phyloP scores from a whole-genome alignment of 768 basidiomycete species.

The Agaricus bisporus region DNA sequence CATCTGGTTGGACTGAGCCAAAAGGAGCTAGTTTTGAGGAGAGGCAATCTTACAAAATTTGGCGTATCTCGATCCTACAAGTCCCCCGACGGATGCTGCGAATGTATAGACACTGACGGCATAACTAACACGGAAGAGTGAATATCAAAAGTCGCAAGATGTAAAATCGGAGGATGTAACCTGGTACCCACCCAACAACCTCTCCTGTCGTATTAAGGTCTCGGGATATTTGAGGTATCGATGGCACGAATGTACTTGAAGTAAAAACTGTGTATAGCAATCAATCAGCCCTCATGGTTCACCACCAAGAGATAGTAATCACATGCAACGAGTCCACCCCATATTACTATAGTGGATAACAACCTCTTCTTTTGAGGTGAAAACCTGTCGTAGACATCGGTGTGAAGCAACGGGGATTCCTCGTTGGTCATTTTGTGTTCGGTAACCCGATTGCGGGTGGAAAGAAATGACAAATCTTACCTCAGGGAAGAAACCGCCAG shows the following conservation, averaged over 20 bases:
- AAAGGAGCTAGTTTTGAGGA: background rate
- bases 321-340: too few relatives aligned
- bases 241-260: slow-evolving; percentile 62
- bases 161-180: background rate
- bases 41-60: slow-evolving; percentile 26
- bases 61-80: slow-evolving; percentile 29
- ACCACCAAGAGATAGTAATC: too few relatives aligned
- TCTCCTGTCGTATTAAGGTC: slow-evolving; percentile 54
- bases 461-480: slow-evolving; percentile 14
- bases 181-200: slow-evolving; percentile 43
- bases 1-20: slow-evolving; percentile 40
- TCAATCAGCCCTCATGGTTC: too few relatives aligned
- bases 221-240: slow-evolving; percentile 64
- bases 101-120: slow-evolving; percentile 31
- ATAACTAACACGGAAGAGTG: slow-evolving; percentile 17
- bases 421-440: too few relatives aligned
- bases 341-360: too few relatives aligned
- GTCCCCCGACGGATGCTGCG: slow-evolving; percentile 25
- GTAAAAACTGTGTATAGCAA: slow-evolving; percentile 48
- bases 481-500: too few relatives aligned
- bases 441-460: too few relatives aligned
- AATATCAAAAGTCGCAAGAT: background rate
- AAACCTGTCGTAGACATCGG: too few relatives aligned
- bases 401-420: too few relatives aligned
- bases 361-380: too few relatives aligned